phyloP scores from a whole-genome alignment of 768 basidiomycete species.

The Xerocomus brunneocitrinus region DNA sequence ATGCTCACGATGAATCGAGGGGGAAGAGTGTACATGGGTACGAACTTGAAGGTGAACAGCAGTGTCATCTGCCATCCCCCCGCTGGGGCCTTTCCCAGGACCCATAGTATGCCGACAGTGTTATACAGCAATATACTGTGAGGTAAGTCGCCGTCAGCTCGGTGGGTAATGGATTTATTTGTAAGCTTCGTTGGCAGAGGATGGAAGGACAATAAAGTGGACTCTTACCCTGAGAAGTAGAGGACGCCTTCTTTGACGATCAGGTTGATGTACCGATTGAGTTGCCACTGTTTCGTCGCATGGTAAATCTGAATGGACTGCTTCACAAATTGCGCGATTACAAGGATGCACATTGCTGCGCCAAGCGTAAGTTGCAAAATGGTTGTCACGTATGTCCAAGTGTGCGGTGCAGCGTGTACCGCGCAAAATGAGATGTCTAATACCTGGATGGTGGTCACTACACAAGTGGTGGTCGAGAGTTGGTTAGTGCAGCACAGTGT shows the following conservation, averaged over 20 bases:
- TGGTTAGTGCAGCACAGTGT: neutral
- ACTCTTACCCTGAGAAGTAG: conserved; percentile 10
- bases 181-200: neutral
- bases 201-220: neutral
- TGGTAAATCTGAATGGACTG: conserved; percentile 1
- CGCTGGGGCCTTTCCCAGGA: neutral
- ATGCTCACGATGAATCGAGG: conserved; percentile 7
- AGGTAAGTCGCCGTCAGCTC: neutral
- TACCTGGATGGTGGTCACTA: neutral
- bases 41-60: neutral
- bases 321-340: neutral
- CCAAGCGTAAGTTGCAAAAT: neutral
- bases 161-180: no score
- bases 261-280: conserved; percentile 6
- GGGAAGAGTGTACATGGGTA: neutral
- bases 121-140: neutral
- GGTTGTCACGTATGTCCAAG: neutral
- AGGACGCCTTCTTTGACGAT: conserved; percentile 5
- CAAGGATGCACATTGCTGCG: neutral
- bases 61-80: neutral
- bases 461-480: neutral
- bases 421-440: neutral
- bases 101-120: neutral
- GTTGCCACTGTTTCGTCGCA: conserved; percentile 1
- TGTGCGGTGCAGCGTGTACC: neutral